Evolutionary conservation across 129 eudicot genomes (phyloP).

Genomic region (Calendula officinalis): DNA sequence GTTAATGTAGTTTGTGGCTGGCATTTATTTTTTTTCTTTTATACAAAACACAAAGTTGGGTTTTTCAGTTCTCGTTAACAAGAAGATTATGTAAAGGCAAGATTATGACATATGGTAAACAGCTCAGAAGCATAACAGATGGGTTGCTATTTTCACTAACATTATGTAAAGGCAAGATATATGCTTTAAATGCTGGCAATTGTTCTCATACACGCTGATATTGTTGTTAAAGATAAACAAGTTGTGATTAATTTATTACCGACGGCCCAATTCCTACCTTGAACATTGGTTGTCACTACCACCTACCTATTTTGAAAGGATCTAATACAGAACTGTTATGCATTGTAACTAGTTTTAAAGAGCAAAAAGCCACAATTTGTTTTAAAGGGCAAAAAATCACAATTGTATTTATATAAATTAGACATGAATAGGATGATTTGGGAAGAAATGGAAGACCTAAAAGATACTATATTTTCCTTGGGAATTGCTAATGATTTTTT

Average conservation of each 20-base stretch:
- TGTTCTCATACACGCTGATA: background rate
- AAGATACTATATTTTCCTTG: slow-evolving; percentile 9
- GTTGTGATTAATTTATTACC: slow-evolving; percentile 1
- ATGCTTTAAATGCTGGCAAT: background rate
- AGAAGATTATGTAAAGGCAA: background rate
- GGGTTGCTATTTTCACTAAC: background rate
- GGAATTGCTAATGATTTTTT: background rate
- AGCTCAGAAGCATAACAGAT: background rate
- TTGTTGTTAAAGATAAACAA: background rate
- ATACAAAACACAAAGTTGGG: background rate
- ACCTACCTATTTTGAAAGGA: background rate
- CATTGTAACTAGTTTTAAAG: background rate
- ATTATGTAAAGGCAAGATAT: slow-evolving; percentile 8
- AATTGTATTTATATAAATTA: background rate
- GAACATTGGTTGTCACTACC: background rate
- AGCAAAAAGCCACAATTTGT: background rate
- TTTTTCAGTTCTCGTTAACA: background rate
- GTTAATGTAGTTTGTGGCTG: no score
- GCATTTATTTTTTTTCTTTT: no score
- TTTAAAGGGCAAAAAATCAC: background rate
- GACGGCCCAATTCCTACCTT: background rate
- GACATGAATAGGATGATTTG: slow-evolving; percentile 3
- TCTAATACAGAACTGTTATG: background rate
- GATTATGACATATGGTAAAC: slow-evolving; percentile 5
- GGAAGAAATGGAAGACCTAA: background rate